Evolutionary conservation across 1,139 yeast species (phyloP).

Genomic region (Zygoascus sp.): DNA sequence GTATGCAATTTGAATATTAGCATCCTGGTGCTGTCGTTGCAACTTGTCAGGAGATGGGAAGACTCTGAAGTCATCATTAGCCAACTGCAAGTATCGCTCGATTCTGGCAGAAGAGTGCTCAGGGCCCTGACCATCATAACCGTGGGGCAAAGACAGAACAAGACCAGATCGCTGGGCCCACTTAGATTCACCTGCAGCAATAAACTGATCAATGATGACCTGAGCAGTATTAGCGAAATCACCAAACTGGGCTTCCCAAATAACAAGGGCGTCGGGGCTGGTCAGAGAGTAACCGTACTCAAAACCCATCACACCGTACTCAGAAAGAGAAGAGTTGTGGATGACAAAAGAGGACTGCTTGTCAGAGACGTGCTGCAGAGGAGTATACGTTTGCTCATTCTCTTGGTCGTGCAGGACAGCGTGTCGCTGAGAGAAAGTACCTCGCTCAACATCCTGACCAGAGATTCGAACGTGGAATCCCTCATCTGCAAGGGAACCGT

Average conservation of each 20-base stretch:
- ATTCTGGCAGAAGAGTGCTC: constrained; percentile 98
- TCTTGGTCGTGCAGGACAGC: constrained; percentile 96
- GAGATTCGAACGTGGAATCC: constrained; percentile 97
- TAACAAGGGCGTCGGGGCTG: constrained; percentile 92
- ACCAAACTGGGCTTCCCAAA: constrained; percentile 99
- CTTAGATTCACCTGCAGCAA: constrained; percentile 95
- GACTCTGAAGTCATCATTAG: constrained; percentile 91
- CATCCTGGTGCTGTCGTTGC: constrained; percentile 97
- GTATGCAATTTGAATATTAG: constrained; percentile 96
- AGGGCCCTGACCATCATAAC: constrained; percentile 99
- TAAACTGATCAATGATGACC: constrained; percentile 93
- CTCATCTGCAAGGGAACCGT: constrained; percentile 85
- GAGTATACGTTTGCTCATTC: constrained; percentile 76
- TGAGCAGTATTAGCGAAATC: constrained; percentile 99
- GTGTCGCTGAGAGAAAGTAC: constrained; percentile 99
- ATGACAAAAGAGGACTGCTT: constrained; percentile 85
- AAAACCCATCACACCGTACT: constrained; percentile 98
- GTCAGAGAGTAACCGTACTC: constrained; percentile 98
- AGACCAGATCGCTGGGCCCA: constrained; percentile 99
- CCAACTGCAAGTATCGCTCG: constrained; percentile 92
- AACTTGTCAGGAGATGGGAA: constrained; percentile 89
- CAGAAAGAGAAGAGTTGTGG: constrained; percentile 95
- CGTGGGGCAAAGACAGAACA: constrained; percentile 94
- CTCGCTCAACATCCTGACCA: constrained; percentile 99
- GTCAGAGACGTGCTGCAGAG: constrained; percentile 72